These are phyloP conservation scores for Boletellus deceptivus DNA, from an alignment of 1,284 basidiomycete genomes.

Conservation along the genomic window DNA sequence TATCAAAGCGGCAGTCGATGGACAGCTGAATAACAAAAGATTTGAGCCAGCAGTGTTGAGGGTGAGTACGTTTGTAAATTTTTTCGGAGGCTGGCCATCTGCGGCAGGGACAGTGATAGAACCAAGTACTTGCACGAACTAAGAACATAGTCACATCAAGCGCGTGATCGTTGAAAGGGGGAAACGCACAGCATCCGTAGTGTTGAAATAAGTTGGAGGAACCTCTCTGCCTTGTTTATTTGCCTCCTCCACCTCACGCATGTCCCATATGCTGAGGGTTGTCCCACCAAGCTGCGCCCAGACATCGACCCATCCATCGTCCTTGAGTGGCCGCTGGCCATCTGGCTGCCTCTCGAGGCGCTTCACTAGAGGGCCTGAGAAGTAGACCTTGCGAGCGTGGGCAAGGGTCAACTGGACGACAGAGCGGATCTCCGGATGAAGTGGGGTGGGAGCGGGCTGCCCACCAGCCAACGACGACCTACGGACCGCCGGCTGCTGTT, in stretches of 20 bases:
- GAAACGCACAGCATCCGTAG: constrained; percentile 77
- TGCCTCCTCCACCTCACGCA: constrained; percentile 80
- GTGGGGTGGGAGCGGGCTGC: constrained; percentile 33
- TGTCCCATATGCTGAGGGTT: constrained; percentile 89
- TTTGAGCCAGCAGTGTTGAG: constrained; percentile 96
- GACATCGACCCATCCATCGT: constrained; percentile 88
- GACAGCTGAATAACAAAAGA: constrained; percentile 85
- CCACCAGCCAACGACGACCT: constrained; percentile 25
- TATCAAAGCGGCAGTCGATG: constrained; percentile 64
- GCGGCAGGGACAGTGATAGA: constrained; percentile 63
- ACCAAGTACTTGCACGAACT: constrained; percentile 75
- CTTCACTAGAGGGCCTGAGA: constrained; percentile 75
- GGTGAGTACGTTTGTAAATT: constrained; percentile 80
- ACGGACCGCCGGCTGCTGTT: constrained; percentile 12
- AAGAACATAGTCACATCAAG: constrained; percentile 10
- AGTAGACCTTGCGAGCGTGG: constrained; percentile 78
- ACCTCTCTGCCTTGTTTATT: constrained; percentile 78
- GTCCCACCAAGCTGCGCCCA: constrained; percentile 95
- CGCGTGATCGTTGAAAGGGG: background rate
- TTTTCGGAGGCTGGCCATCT: constrained; percentile 46
- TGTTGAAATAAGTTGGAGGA: constrained; percentile 83
- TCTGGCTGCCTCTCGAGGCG: constrained; percentile 74
- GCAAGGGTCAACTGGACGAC: constrained; percentile 66
- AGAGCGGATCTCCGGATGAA: constrained; percentile 79
- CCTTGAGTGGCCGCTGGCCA: constrained; percentile 66